phyloP scores from a whole-genome alignment of 1,284 basidiomycete species.

The Blastosporella zonata region DNA sequence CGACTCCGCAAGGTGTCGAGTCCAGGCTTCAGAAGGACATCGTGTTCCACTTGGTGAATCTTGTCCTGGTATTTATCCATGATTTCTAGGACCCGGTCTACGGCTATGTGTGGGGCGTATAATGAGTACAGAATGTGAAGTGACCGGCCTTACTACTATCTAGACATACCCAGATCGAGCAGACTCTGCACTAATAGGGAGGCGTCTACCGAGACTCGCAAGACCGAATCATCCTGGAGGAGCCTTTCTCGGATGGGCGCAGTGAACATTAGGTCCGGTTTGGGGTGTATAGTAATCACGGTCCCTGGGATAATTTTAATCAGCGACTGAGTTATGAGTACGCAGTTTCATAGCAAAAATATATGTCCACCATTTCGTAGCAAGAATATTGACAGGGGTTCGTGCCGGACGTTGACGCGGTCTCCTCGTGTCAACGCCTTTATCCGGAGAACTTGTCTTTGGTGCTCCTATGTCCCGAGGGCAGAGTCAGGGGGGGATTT shows the following conservation, averaged over 20 bases:
- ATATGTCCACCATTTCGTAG: constrained; percentile 57
- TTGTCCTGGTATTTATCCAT: constrained; percentile 65
- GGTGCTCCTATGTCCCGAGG: constrained; percentile 20
- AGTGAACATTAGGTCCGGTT: constrained; percentile 46
- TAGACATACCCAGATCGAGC: constrained; percentile 55
- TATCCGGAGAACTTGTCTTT: constrained; percentile 36
- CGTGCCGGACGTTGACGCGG: constrained; percentile 53
- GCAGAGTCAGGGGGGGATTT: constrained; percentile 1
- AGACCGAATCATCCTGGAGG: constrained; percentile 51
- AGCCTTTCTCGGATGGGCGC: constrained; percentile 57
- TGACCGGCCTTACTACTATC: constrained; percentile 5
- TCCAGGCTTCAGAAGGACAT: constrained; percentile 55
- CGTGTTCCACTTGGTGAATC: constrained; percentile 58
- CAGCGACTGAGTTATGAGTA: too few relatives aligned
- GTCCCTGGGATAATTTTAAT: constrained; percentile 36
- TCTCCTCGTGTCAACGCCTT: constrained; percentile 56
- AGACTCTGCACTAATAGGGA: constrained; percentile 61
- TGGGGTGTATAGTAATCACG: constrained; percentile 57
- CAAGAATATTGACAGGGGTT: constrained; percentile 64
- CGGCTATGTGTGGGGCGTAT: constrained; percentile 33
- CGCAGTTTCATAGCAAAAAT: too few relatives aligned
- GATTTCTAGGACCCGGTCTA: constrained; percentile 62
- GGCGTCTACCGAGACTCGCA: constrained; percentile 59
- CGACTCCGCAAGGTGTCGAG: constrained; percentile 58
- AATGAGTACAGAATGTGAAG: not conserved